Evolutionary conservation across 306 rosid genomes (phyloP).

Genomic region (Aeschynomene evenia): DNA sequence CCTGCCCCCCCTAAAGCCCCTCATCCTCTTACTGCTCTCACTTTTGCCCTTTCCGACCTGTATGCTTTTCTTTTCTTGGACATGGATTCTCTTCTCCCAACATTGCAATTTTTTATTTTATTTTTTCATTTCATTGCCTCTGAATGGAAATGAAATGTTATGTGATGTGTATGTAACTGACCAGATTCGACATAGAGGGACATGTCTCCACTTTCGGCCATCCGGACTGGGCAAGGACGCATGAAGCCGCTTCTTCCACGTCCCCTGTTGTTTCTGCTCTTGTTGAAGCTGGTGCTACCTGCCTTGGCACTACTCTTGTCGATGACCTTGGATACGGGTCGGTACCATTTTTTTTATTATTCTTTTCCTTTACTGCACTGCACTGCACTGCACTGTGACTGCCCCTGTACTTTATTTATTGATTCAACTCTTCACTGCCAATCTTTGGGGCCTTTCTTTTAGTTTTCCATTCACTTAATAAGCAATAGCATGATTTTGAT

Average conservation of each 20-base stretch:
- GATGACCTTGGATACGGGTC: conserved; percentile 79
- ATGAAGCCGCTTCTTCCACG: conserved; percentile 75
- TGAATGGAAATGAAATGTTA: background rate
- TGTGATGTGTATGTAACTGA: background rate
- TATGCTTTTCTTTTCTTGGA: conserved; percentile 12
- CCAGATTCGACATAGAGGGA: conserved; percentile 83
- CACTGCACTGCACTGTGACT: too few relatives aligned
- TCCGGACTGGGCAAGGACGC: conserved; percentile 89
- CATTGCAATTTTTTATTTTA: too few relatives aligned
- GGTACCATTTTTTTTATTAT: background rate
- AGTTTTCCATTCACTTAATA: background rate
- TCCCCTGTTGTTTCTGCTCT: conserved; percentile 62
- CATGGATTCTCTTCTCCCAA: background rate
- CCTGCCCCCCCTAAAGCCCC: conserved; percentile 99
- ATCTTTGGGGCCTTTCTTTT: too few relatives aligned
- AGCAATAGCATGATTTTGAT: background rate
- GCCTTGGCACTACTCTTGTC: conserved; percentile 72
- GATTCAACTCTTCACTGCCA: too few relatives aligned
- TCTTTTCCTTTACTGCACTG: background rate
- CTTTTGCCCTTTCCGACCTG: conserved; percentile 91
- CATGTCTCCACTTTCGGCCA: conserved; percentile 84
- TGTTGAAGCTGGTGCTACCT: conserved; percentile 91
- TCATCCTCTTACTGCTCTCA: conserved; percentile 80
- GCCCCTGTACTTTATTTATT: too few relatives aligned
- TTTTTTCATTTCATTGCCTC: background rate